Evolutionary conservation across 371 early-diverging fungal species (phyloP).

Genomic region (Syncephalastrum contaminatum): DNA sequence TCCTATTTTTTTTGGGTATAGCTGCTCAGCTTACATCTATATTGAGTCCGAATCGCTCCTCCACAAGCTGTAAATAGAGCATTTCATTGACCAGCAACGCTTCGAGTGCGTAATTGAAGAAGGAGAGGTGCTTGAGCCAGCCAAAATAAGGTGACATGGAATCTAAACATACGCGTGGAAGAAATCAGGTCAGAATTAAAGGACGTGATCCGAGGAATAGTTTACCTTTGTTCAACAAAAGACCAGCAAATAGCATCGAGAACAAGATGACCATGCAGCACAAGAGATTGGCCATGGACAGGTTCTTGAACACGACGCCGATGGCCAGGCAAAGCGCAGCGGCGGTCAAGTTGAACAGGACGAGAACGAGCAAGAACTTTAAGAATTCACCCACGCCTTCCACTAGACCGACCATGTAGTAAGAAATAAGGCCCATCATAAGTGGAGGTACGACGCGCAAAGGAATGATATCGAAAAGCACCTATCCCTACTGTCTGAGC

Average conservation of each 20-base stretch:
- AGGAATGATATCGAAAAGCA: slow-evolving; percentile 82
- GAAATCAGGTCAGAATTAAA: neutral
- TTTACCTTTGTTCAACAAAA: slow-evolving; percentile 79
- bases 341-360: slow-evolving; percentile 83
- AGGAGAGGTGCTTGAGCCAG: slow-evolving; percentile 80
- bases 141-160: slow-evolving; percentile 74
- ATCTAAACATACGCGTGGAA: slow-evolving; percentile 28
- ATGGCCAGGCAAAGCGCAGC: slow-evolving; percentile 81
- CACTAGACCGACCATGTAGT: slow-evolving; percentile 86
- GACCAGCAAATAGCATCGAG: slow-evolving; percentile 89
- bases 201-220: neutral
- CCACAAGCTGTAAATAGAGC: slow-evolving; percentile 71
- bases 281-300: slow-evolving; percentile 80
- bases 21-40: slow-evolving; percentile 59
- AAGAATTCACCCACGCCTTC: slow-evolving; percentile 65
- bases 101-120: slow-evolving; percentile 90
- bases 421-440: slow-evolving; percentile 82
- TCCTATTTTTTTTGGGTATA: neutral
- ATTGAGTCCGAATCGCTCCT: slow-evolving; percentile 77
- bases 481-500: no score
- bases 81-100: slow-evolving; percentile 88
- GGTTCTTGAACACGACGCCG: slow-evolving; percentile 72
- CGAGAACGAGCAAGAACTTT: slow-evolving; percentile 83
- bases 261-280: slow-evolving; percentile 82
- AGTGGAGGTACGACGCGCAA: slow-evolving; percentile 87